phyloP scores from a whole-genome alignment of 2,329 filamentous ascomycete genomes.

The Periconia sp. region DNA sequence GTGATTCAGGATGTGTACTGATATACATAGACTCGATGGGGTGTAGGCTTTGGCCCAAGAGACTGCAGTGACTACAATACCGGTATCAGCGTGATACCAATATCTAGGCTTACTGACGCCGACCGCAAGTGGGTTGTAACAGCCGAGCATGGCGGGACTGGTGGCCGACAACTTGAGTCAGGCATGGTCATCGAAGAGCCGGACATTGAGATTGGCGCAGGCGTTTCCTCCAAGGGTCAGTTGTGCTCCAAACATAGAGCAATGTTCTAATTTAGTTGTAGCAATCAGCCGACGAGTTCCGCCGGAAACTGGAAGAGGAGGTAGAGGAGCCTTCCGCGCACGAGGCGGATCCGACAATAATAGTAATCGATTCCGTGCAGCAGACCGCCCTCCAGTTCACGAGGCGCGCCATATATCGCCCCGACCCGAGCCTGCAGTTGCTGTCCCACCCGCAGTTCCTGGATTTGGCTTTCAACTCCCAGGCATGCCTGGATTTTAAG shows the following conservation, averaged over 20 bases:
- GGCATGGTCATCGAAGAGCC: slow-evolving; percentile 95
- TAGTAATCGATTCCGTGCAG: slow-evolving; percentile 32
- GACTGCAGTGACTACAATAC: slow-evolving; percentile 97
- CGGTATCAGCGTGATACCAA: slow-evolving; percentile 91
- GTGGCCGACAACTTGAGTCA: slow-evolving; percentile 77
- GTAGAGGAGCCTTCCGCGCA: slow-evolving; percentile 18
- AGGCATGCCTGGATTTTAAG: slow-evolving; percentile 2
- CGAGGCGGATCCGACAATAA: slow-evolving; percentile 26
- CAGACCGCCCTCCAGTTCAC: slow-evolving; percentile 28
- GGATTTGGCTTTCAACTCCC: slow-evolving; percentile 58
- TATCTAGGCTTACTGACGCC: slow-evolving; percentile 89
- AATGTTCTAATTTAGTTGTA: slow-evolving; percentile 21
- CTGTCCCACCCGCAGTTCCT: slow-evolving; percentile 60
- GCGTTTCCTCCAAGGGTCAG: slow-evolving; percentile 88
- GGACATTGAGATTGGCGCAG: slow-evolving; percentile 97
- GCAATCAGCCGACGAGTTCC: slow-evolving; percentile 45
- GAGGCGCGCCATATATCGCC: slow-evolving; percentile 43
- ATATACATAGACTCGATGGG: slow-evolving; percentile 82
- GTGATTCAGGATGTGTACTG: slow-evolving; percentile 13
- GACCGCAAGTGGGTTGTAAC: slow-evolving; percentile 97
- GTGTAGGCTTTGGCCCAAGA: slow-evolving; percentile 93
- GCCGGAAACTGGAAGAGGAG: slow-evolving; percentile 35
- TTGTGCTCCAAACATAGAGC: not conserved
- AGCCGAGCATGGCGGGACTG: slow-evolving; percentile 91
- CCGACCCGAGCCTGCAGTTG: slow-evolving; percentile 50